These are phyloP conservation scores for Melastoma malabathricum DNA, from an alignment of 345 rosid genomes.

Conservation along the genomic window DNA sequence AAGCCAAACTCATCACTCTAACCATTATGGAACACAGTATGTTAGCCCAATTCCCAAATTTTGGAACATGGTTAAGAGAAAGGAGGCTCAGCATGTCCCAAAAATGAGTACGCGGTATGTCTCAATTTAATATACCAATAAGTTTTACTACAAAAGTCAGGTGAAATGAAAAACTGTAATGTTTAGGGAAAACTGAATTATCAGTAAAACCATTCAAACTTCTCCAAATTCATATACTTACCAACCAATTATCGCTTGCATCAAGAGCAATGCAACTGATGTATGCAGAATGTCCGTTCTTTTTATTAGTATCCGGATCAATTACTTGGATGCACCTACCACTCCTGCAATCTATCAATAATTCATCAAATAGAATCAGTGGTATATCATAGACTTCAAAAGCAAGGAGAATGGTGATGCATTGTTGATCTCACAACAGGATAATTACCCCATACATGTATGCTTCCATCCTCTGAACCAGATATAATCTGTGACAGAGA, in stretches of 20 bases:
- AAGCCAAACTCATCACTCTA: neutral
- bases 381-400: neutral
- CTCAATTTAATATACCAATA: too few species aligned
- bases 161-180: too few species aligned
- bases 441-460: slow-evolving; percentile 77
- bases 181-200: too few species aligned
- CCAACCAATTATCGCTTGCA: slow-evolving; percentile 98
- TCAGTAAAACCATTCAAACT: too few species aligned
- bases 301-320: slow-evolving; percentile 35
- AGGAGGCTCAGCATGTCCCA: too few species aligned
- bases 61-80: too few species aligned
- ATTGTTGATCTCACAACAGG: neutral
- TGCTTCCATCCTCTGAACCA: slow-evolving; percentile 97
- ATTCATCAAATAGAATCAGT: slow-evolving; percentile 4
- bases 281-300: slow-evolving; percentile 28
- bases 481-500: slow-evolving; percentile 54
- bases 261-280: slow-evolving; percentile 82
- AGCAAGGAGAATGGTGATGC: neutral
- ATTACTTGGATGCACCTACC: slow-evolving; percentile 64
- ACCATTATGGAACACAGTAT: too few species aligned
- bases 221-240: slow-evolving; percentile 23
- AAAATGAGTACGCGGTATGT: too few species aligned
- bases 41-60: too few species aligned
- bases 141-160: too few species aligned
- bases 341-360: slow-evolving; percentile 69